Base-by-base conservation (phyloP, 1,284 basidiomycete genomes). In the Leccinum subrobustum region DNA sequence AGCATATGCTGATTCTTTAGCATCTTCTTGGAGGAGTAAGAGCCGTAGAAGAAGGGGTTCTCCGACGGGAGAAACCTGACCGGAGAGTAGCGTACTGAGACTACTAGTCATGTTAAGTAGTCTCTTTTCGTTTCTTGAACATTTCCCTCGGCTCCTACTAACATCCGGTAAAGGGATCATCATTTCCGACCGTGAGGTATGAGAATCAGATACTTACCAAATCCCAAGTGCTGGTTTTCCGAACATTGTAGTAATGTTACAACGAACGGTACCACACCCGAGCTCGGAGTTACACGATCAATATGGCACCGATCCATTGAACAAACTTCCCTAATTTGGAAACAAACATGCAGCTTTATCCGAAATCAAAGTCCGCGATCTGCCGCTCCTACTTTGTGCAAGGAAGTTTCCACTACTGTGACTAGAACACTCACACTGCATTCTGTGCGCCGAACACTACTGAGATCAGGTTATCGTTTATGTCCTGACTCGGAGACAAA, bases 21-120 rank as follows among this genome's bases (percentile, higher is more conserved):
- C 70, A 71, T 75, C 55, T 23, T 20, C 50, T 47, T 59, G 29
- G 42, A 25, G 33, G 47, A 56, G 37, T 39, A n/a, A 39, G 37
- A 39, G 37, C 37, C 37, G 16, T 39, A n/a, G 16, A n/a, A 39
- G 35, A 16, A 39, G 37, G 16, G 14, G 7, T 39, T 6, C 37
- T 39, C 37, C 37, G 16, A n/a, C 37, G 37, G 37, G 16, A 39
- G 37, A 39, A 12, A n/a, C 37, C 11, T 39, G 4, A n/a, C 16
- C 37, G 37, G 37, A 14, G 16, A 39, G 37, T 39, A 39, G 16
- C 16, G 37, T 39, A 8, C 14, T 39, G 37, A 39, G 37, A n/a
- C 16, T 39, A 39, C 37, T 8, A n/a, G 3, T 39, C 37, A 39
- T 39, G 37, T 39, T 39, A 39, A 39, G 37, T 39, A 47, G 59